A percentile compares a stretch with the other conserved stretches of the same genome.
phyloP scores from a whole-genome alignment of 768 basidiomycete species.

The Glaciozyma antarctica region DNA sequence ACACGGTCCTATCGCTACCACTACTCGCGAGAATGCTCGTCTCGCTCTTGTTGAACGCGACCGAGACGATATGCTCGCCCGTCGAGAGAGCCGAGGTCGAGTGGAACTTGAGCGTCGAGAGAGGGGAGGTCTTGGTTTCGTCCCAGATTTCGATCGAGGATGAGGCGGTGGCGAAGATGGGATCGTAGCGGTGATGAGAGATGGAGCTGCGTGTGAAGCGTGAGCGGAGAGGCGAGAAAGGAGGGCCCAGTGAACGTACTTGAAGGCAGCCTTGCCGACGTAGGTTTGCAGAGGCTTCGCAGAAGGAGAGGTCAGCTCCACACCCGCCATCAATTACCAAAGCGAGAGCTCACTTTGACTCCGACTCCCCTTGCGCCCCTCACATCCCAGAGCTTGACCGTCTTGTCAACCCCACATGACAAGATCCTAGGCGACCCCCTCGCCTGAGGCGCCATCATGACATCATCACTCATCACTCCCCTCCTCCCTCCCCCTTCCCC shows the following conservation, averaged over 20 bases:
- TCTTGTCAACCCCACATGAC: slow-evolving; percentile 73
- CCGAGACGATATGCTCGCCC: slow-evolving; percentile 74
- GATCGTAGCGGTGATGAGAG: slow-evolving; percentile 81
- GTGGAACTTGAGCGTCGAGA: slow-evolving; percentile 32
- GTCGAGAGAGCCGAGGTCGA: slow-evolving; percentile 72
- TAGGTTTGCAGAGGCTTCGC: slow-evolving; percentile 63
- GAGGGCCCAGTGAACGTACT: slow-evolving; percentile 47
- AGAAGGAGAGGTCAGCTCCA: not conserved
- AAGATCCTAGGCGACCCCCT: slow-evolving; percentile 46
- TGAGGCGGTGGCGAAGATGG: slow-evolving; percentile 89
- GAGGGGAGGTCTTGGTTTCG: slow-evolving; percentile 59
- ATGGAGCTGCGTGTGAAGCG: slow-evolving; percentile 55
- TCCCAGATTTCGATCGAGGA: slow-evolving; percentile 96
- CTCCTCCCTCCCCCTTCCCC: slow-evolving; percentile 34
- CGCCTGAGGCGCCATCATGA: slow-evolving; percentile 39
- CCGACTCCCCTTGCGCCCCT: slow-evolving; percentile 35
- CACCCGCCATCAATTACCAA: too few relatives aligned
- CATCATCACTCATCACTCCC: slow-evolving; percentile 33
- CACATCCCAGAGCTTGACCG: slow-evolving; percentile 69
- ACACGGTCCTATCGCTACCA: slow-evolving; percentile 90
- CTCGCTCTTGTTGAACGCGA: slow-evolving; percentile 90
- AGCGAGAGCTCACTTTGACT: slow-evolving; percentile 32
- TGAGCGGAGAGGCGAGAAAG: not conserved
- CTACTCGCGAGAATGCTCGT: slow-evolving; percentile 87
- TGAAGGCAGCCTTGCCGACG: slow-evolving; percentile 78